A percentile compares a stretch with the other conserved stretches of the same genome.
These are phyloP conservation scores for Thelonectria blattea DNA, from an alignment of 2,329 filamentous ascomycete species.

Conservation along the genomic window DNA sequence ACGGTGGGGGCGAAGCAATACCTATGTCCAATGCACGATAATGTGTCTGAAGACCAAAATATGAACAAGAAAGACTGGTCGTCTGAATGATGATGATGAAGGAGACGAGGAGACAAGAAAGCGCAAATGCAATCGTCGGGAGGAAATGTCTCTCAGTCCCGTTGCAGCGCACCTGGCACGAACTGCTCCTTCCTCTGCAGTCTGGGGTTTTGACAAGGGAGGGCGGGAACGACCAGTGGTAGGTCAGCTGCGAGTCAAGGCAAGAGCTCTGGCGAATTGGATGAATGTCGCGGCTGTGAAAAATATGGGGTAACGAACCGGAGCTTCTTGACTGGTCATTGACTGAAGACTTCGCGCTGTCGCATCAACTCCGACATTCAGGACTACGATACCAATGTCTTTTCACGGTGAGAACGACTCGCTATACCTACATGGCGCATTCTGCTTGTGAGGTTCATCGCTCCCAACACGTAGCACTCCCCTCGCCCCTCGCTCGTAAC, in stretches of 20 bases:
- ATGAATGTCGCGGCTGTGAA: background rate
- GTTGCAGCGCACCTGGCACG: background rate
- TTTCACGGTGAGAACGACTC: no score
- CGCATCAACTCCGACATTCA: no score
- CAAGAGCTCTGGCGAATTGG: slow-evolving; percentile 15
- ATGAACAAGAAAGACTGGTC: background rate
- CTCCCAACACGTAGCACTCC: no score
- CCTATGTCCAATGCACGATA: background rate
- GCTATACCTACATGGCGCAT: no score
- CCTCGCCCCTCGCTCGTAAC: no score
- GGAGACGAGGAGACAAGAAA: background rate
- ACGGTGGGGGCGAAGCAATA: slow-evolving; percentile 1
- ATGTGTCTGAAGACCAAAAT: background rate
- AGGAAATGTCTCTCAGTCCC: background rate
- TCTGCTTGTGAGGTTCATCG: no score
- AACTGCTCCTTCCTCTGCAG: background rate
- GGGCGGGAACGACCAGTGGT: slow-evolving; percentile 19
- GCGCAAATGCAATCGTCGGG: background rate
- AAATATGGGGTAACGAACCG: slow-evolving; percentile 15
- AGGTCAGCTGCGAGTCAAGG: slow-evolving; percentile 6
- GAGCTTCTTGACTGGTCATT: background rate
- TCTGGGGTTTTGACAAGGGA: slow-evolving; percentile 21
- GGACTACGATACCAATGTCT: no score
- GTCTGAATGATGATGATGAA: background rate
- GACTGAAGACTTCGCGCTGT: background rate